These are phyloP conservation scores for Podospora comata DNA, from an alignment of 495 filamentous ascomycete genomes.

Conservation along the genomic window DNA sequence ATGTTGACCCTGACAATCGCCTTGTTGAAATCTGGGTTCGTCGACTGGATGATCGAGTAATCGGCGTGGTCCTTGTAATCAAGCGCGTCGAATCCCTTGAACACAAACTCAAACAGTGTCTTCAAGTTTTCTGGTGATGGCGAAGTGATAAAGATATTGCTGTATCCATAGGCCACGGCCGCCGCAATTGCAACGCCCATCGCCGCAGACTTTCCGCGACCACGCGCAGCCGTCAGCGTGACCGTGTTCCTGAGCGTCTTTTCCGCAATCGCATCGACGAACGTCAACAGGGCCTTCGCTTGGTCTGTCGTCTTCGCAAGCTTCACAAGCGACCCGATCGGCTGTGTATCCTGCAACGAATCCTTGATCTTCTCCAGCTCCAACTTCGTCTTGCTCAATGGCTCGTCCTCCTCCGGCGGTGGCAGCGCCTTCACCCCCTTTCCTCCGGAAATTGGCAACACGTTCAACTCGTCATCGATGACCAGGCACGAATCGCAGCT, in stretches of 20 bases:
- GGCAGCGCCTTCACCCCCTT: constrained; percentile 85
- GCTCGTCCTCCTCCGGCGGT: constrained; percentile 64
- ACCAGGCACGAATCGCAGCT: constrained; percentile 93
- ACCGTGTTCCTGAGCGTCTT: constrained; percentile 94
- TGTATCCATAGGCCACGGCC: constrained; percentile 92
- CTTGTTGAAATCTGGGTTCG: constrained; percentile 98
- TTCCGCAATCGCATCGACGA: constrained; percentile 93
- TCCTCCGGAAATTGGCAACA: constrained; percentile 93
- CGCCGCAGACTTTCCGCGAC: constrained; percentile 94
- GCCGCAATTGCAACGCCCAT: constrained; percentile 92
- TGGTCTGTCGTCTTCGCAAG: constrained; percentile 91
- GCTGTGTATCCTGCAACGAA: constrained; percentile 76
- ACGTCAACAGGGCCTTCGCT: constrained; percentile 89
- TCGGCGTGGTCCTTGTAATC: constrained; percentile 91
- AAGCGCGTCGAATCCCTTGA: constrained; percentile 96
- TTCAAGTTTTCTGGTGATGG: constrained; percentile 98
- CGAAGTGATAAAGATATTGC: constrained; percentile 99
- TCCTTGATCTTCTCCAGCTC: constrained; percentile 88
- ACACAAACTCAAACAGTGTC: constrained; percentile 96
- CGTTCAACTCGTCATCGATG: constrained; percentile 96
- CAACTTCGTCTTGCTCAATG: constrained; percentile 60
- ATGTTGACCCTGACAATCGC: constrained; percentile 96
- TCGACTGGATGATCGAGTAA: constrained; percentile 97
- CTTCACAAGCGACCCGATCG: constrained; percentile 76
- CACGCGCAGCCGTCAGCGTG: constrained; percentile 87